phyloP scores from a whole-genome alignment of 371 early-diverging fungal genomes.

The Parasitella parasitica region DNA sequence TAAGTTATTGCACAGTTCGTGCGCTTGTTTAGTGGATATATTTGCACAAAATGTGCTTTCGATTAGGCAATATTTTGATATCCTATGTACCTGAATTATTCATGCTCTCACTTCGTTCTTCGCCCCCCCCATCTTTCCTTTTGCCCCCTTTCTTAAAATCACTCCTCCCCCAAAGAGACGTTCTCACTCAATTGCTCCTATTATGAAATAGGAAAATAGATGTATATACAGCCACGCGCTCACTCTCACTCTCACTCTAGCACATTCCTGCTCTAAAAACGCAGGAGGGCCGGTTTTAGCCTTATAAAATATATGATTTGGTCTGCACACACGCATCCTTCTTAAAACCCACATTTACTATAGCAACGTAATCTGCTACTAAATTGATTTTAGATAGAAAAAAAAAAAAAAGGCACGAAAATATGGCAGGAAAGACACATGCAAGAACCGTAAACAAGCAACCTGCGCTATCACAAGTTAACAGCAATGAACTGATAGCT shows the following conservation, averaged over 20 bases:
- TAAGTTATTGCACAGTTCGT: background rate
- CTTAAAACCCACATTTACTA: background rate
- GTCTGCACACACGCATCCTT: background rate
- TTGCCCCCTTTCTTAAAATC: no score
- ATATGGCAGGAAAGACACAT: background rate
- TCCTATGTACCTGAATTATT: background rate
- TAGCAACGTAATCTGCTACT: background rate
- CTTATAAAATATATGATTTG: background rate
- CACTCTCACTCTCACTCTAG: background rate
- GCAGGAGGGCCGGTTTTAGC: no score
- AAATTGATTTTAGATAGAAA: background rate
- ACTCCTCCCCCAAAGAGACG: background rate
- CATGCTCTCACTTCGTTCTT: background rate
- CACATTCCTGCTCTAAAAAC: no score
- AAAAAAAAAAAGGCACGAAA: background rate
- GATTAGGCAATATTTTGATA: background rate
- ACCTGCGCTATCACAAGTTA: no score
- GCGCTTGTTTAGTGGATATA: background rate
- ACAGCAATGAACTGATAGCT: background rate
- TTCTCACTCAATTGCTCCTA: background rate
- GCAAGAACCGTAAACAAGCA: no score
- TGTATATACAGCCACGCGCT: background rate
- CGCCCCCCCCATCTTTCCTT: background rate
- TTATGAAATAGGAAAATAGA: background rate
- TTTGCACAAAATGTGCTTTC: background rate